Evolutionary conservation across 106 monocot genomes (phyloP), one percentile per base, ranked within the genome.

Genomic region (Apostasia shenzhenica): DNA sequence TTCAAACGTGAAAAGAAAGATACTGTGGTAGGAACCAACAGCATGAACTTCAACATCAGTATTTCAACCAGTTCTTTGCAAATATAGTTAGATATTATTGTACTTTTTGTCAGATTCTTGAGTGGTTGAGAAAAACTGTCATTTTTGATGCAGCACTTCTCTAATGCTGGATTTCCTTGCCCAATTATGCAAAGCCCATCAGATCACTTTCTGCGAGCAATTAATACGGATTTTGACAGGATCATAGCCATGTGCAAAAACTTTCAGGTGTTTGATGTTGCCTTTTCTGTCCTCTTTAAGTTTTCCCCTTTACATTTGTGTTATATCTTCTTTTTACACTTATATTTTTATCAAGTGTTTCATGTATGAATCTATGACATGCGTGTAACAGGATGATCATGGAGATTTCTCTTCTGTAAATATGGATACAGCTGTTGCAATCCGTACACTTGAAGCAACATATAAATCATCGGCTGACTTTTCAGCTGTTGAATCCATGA

Each of bases 361-460:
- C 75, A 39, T 72, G 54, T 61, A 49, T 66, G 43, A 45, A 6
- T 61, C 8, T 57, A 45, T 56, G 43, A 48, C 8, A 62, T 62
- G 8, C 41, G 64, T 66, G n/a, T 80, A 51, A 69, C 85, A 93
- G 93, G 87, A 93, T 83, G 99, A 99, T 72, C 72, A 90, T 71
- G 87, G 93, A 26, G 93, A 99, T 68, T 87, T 99, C 67, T 93
- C 97, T 72, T 92, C 99, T 37, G 99, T 99, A 45, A 99, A 85
- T 69, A 99, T 99, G 92, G 99, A 99, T 74, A 99, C 99, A 71
- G 90, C 99, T 78, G 93, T 93, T 75, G 99, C 99, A 59, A 99
- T 99, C 55, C 82, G 93, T 63, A 99, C 99, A 7, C 85, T 99
- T 46, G 93, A 99, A 88, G 93, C 93, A 26, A 99, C 93, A 42